Evolutionary conservation across 1,284 basidiomycete species (phyloP), one percentile per base, ranked within the genome.

Genomic region (Ceratobasidium sp.): DNA sequence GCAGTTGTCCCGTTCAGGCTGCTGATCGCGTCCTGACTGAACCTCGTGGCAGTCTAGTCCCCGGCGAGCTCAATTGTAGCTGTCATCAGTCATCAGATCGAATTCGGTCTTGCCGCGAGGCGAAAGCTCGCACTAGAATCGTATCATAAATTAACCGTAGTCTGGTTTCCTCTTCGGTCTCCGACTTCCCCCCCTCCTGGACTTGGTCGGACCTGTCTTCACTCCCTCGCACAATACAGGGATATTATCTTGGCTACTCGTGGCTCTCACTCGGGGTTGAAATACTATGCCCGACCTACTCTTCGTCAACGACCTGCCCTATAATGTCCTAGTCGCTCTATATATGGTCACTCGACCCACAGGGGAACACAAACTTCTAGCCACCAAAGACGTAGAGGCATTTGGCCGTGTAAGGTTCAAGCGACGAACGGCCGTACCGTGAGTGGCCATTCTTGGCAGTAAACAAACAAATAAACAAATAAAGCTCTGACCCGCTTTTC

Each of bases 231-330:
- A n/a, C n/a, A n/a, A n/a, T n/a, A n/a, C n/a, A n/a, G n/a, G 30
- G 28, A 9, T 58, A 9, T 6, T n/a, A 36, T 59, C 16, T 39
- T 39, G 23, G n/a, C 9, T 41, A 5, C 34, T 32, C 18, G 32
- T 10, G 21, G 30, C 34, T 36, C 32, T 21, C 55, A 18, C 32
- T n/a, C n/a, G 4, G 21, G 9, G n/a, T 16, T 57, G 53, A 36
- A 57, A 57, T 21, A 26, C n/a, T 14, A 70, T 70, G 65, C 65
- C 65, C 1, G 65, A 70, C 41, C 43, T 70, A 2, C 30, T 70
- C 12, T 70, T 70, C 53, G 53, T 70, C 65, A 70, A 70, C 23
- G 65, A 70, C 41, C 26, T 70, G 21, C 65, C 65, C 10, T 70
- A 70, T 53, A 32, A 23, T 21, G 36, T 70, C 53, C 16, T 36